Evolutionary conservation across 2,329 filamentous ascomycete genomes (phyloP).

Genomic region (Aureobasidium vineae): DNA sequence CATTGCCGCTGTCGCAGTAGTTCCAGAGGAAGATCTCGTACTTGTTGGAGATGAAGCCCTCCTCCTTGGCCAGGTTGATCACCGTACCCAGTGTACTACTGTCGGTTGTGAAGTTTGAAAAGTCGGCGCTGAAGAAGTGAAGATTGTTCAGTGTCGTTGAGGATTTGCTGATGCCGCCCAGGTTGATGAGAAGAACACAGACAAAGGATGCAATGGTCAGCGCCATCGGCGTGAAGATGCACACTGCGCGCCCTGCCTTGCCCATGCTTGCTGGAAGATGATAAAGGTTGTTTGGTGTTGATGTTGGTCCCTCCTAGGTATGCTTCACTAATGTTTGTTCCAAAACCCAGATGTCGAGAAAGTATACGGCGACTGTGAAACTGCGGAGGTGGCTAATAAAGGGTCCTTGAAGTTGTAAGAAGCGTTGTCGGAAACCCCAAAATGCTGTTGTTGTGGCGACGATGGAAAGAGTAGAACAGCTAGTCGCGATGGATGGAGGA

Average conservation of each 20-base stretch:
- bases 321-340: not conserved
- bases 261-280: conserved; percentile 53
- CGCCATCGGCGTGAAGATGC: conserved; percentile 82
- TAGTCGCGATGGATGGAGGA: not conserved
- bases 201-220: conserved; percentile 76
- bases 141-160: conserved; percentile 50
- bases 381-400: conserved; percentile 21
- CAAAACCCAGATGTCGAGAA: not conserved
- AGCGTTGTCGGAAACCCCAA: not conserved
- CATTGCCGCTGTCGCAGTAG: conserved; percentile 68
- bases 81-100: conserved; percentile 38
- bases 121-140: conserved; percentile 55
- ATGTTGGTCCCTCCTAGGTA: not conserved
- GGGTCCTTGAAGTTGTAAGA: not conserved
- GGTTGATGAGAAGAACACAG: conserved; percentile 59
- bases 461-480: not conserved
- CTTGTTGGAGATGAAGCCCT: conserved; percentile 61
- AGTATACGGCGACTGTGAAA: conserved; percentile 11
- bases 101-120: conserved; percentile 38
- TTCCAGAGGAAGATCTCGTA: conserved; percentile 86
- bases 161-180: conserved; percentile 56
- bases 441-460: conserved; percentile 15
- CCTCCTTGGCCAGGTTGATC: conserved; percentile 41
- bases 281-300: not conserved
- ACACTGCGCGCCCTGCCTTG: conserved; percentile 74